A percentile compares a stretch with the other conserved stretches of the same genome.
Conservation (phyloP, 306 rosid genomes). For the Cicer cuneatum region DNA sequence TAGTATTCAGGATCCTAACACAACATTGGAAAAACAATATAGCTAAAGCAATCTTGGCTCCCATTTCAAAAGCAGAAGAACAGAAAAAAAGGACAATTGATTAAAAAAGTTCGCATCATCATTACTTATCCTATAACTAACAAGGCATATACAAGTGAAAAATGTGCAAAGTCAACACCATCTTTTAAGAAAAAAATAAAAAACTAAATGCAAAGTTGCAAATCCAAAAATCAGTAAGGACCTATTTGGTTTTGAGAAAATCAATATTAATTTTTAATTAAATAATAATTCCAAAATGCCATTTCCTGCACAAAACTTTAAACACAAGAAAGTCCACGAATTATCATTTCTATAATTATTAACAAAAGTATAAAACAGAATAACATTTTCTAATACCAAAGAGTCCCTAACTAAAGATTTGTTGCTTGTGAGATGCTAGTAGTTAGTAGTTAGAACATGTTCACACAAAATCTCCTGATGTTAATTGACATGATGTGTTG, state of each 20-base stretch:
- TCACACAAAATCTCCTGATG: background rate
- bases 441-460: background rate
- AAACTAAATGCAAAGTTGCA: background rate
- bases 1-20: constrained; percentile 86
- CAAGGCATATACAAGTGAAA: constrained; percentile 5
- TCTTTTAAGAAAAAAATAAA: background rate
- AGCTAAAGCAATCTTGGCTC: background rate
- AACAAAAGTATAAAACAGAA: background rate
- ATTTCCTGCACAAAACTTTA: constrained; percentile 3
- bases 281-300: background rate
- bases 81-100: background rate
- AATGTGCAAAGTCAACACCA: constrained; percentile 16
- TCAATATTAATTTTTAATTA: background rate
- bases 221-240: background rate
- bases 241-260: background rate
- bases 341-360: background rate
- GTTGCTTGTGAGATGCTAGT: background rate
- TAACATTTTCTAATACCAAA: background rate
- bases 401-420: background rate
- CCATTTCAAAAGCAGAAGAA: constrained; percentile 34
- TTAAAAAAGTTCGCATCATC: constrained; percentile 14
- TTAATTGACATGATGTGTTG: background rate
- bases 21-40: constrained; percentile 24
- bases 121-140: constrained; percentile 9
- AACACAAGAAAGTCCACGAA: background rate